Base-by-base conservation (phyloP, 2,329 filamentous ascomycete species). In the Colletotrichum euphorbiae region DNA sequence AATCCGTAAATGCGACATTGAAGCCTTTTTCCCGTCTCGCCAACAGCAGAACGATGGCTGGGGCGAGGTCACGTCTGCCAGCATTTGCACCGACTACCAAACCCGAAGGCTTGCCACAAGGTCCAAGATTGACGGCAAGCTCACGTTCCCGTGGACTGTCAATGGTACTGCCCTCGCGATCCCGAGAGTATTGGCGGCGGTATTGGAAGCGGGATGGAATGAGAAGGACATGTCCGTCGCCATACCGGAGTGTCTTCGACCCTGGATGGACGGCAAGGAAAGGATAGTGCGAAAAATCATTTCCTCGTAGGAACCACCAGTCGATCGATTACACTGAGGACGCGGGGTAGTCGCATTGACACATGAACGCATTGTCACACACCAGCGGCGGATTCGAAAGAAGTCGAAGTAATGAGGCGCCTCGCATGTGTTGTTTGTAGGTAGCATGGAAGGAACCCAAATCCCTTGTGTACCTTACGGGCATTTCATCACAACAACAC, bases 151-250 rank as follows among this genome's bases (percentile, higher is more conserved):
- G 13, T 93, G 93, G 81, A 99, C 96, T 0, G 85, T 97, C 42
- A 99, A 99, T 77, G 97, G 95, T 0, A 99, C 96, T 1, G 96
- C 95, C 0, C 83, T 98, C 74, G 96, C 96, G 1, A 91, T 98
- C 42, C 96, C 96, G 3, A 86, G 96, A 59, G 92, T 99, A 12
- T 77, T 99, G 67, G 94, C 96, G 24, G 94, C 94, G 6, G 85
- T 99, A 57, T 77, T 99, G 71, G 96, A 99, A 83, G 93, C 94
- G 74, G 91, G 93, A 1, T 99, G 94, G 92, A 88, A 96, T 74
- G 91, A 94, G 74, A 75, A 83, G 24, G 84, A 84, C 19, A 84
- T 83, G 74, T 87, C 85, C 2, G 92, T 98, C 7, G 82, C 83
- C 2, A 87, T 99, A 6, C 96, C 96, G 0, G 88, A 93, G 79